Percentiles rank a stretch among this genome's conserved stretches.
Evolutionary conservation across 108 stramenopile species (phyloP).

Genomic region (Cyclostephanos invisitatus): DNA sequence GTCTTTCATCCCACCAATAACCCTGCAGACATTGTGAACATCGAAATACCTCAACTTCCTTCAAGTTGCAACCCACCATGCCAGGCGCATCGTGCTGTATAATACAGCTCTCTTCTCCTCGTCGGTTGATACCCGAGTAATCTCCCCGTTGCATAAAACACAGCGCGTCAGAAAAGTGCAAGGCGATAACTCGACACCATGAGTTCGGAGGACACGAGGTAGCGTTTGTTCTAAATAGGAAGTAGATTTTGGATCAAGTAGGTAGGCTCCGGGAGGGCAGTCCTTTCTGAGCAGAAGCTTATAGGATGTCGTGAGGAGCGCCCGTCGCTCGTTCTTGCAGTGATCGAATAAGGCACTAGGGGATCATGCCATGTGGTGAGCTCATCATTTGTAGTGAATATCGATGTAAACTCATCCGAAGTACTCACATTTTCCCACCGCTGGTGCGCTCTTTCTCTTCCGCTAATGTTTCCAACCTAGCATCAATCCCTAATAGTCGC

Average conservation of each 20-base stretch:
- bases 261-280: slow-evolving; percentile 83
- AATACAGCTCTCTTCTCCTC: slow-evolving; percentile 61
- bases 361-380: slow-evolving; percentile 5
- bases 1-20: slow-evolving; percentile 87
- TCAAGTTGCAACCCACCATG: slow-evolving; percentile 34
- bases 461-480: slow-evolving; percentile 75
- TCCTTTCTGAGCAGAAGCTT: slow-evolving; percentile 77
- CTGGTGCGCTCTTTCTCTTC: slow-evolving; percentile 77
- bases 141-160: slow-evolving; percentile 86
- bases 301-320: slow-evolving; percentile 82
- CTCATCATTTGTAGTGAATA: neutral
- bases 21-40: slow-evolving; percentile 77
- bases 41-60: slow-evolving; percentile 65
- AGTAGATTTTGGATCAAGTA: slow-evolving; percentile 63
- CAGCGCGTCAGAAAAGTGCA: slow-evolving; percentile 71
- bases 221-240: slow-evolving; percentile 68
- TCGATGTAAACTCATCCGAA: neutral
- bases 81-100: slow-evolving; percentile 55
- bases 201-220: slow-evolving; percentile 68
- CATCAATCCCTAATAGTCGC: slow-evolving; percentile 85
- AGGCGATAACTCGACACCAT: slow-evolving; percentile 73
- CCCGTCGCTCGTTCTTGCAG: slow-evolving; percentile 69
- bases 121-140: slow-evolving; percentile 56
- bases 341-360: slow-evolving; percentile 68
- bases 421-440: slow-evolving; percentile 58